Base-by-base conservation (phyloP, 371 early-diverging fungal genomes). In the Thermomucor indicae-seudaticae region DNA sequence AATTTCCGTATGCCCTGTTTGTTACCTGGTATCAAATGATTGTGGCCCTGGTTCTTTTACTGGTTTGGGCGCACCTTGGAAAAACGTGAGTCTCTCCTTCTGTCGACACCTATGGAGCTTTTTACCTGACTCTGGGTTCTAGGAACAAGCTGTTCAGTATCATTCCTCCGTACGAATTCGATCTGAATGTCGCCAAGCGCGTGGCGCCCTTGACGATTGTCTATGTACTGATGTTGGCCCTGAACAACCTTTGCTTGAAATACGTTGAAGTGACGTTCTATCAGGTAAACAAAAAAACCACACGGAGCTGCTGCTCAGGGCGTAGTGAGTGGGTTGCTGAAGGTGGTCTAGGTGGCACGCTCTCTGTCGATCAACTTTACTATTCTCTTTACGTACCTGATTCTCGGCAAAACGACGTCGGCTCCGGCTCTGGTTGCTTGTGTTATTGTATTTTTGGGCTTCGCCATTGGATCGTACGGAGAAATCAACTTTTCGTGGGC, bases 181-280 rank as follows among this genome's bases (percentile, higher is more conserved):
- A 84, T 43, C 40, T 53, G 0, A 69, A 47, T 2, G 54, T 83
- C 35, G 87, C 84, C 1, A 72, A 70, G 30, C 68, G 70, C 32
- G 81, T 87, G 12, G 75, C 80, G 2, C 84, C 87, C 16, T 66
- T 87, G 38, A 85, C 85, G 0, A 67, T 81, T 60, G 78, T 85
- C 5, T 87, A 87, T 57, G 84, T 87, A 38, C 70, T 80, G 52
- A 87, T 87, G 87, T 63, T 87, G 58, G 79, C 81, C 0, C 60
- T 85, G 51, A 85, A 85, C 60, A 87, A 87, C 54, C 64, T 87
- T 29, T 87, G 87, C 45, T 67, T 87, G 16, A 75, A 80, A 49
- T 76, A 80, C 43, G 85, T 85, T 30, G 83, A 87, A 57, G 84
- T 85, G 22, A 85, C 87, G 7, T 87, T 84, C 51, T 87, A 87